phyloP scores from a whole-genome alignment of 1,284 basidiomycete species.

The Trichosporon faecale region DNA sequence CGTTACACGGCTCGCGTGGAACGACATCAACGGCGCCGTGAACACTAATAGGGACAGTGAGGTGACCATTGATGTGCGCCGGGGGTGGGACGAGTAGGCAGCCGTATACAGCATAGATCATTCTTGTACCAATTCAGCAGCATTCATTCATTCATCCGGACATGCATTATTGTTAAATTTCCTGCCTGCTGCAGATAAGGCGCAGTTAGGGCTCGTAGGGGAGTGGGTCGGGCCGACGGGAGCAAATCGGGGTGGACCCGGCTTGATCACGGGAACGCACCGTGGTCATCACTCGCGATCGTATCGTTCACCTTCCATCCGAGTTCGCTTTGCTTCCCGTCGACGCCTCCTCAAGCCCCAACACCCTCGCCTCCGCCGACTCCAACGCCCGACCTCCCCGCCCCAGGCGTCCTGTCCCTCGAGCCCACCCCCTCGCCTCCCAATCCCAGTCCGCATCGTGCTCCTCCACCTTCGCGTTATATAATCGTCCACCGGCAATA shows the following conservation, averaged over 20 bases:
- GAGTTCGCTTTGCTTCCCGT: background rate
- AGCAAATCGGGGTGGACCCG: slow-evolving; percentile 2
- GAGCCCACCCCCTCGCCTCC: background rate
- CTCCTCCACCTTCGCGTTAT: background rate
- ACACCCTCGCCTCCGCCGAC: background rate
- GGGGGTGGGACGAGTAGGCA: slow-evolving; percentile 37
- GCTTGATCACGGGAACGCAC: slow-evolving; percentile 8
- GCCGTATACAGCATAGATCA: background rate
- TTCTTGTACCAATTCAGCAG: background rate
- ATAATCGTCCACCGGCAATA: background rate
- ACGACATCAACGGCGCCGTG: slow-evolving; percentile 31
- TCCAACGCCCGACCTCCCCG: background rate
- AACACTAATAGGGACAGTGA: slow-evolving; percentile 36
- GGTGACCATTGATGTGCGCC: slow-evolving; percentile 40
- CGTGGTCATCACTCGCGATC: background rate
- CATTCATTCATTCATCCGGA: background rate
- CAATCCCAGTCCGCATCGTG: background rate
- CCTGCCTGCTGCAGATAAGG: background rate
- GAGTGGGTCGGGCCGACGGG: background rate
- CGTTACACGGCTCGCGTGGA: slow-evolving; percentile 45
- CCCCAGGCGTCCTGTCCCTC: background rate
- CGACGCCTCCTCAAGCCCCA: background rate
- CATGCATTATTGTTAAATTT: background rate
- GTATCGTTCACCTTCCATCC: background rate
- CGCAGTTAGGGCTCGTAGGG: background rate